Percentiles rank a stretch among this genome's conserved stretches.
These are phyloP conservation scores for Penicillium sp. DNA, from an alignment of 2,329 filamentous ascomycete species.

Conservation along the genomic window DNA sequence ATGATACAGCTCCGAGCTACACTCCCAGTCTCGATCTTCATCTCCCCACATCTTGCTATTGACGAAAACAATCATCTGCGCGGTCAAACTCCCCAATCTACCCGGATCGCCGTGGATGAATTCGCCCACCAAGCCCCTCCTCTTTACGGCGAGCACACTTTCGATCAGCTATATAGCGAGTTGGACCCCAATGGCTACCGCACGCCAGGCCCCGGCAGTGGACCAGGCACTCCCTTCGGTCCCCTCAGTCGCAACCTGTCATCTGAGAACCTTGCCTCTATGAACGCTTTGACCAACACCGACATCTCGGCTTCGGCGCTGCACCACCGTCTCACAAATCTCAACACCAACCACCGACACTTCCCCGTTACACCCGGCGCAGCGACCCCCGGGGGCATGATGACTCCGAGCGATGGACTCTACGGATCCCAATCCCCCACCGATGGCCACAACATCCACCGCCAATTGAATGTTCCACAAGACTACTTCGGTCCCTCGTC, in stretches of 20 bases:
- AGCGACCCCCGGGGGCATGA: constrained; percentile 16
- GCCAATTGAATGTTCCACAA: constrained; percentile 28
- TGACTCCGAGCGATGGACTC: constrained; percentile 22
- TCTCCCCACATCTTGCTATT: constrained; percentile 88
- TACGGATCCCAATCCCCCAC: constrained; percentile 20
- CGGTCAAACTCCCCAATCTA: constrained; percentile 56
- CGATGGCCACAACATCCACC: constrained; percentile 25
- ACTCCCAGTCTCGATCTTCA: constrained; percentile 88
- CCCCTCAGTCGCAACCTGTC: constrained; percentile 73
- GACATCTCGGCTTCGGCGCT: constrained; percentile 65
- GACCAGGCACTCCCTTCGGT: constrained; percentile 77
- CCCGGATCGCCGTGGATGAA: constrained; percentile 54
- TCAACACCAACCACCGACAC: constrained; percentile 43
- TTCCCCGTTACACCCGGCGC: constrained; percentile 7
- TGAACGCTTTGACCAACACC: constrained; percentile 54
- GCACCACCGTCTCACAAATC: constrained; percentile 66
- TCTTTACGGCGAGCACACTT: constrained; percentile 83
- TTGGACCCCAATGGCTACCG: constrained; percentile 80
- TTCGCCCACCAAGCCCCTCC: constrained; percentile 76
- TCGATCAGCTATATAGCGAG: constrained; percentile 89
- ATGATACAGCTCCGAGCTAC: constrained; percentile 72
- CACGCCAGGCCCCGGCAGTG: constrained; percentile 67
- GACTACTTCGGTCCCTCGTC: constrained; percentile 36
- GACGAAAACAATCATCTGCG: constrained; percentile 84
- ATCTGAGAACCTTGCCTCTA: constrained; percentile 72